Conservation (phyloP, 768 basidiomycete species). For the Sistotremastrum suecicum region DNA sequence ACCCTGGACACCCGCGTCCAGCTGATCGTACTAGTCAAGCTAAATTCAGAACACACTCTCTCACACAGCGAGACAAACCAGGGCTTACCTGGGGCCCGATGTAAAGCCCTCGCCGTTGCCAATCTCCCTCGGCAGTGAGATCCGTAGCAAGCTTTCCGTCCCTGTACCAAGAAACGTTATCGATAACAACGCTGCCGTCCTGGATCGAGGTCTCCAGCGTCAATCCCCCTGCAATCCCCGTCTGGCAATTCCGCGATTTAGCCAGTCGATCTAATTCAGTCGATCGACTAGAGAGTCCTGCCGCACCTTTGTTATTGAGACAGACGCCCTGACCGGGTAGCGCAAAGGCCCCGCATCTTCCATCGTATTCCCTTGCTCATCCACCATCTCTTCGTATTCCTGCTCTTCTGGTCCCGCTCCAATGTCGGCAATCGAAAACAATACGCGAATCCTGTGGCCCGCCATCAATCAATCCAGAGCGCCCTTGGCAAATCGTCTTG, state of each 20-base stretch:
- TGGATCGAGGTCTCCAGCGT: constrained; percentile 68
- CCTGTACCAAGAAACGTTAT: constrained; percentile 78
- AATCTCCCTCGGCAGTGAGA: constrained; percentile 80
- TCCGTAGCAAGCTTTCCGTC: constrained; percentile 61
- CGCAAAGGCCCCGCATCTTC: constrained; percentile 23
- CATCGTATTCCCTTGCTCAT: constrained; percentile 24
- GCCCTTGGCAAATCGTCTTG: not conserved
- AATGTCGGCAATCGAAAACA: constrained; percentile 89
- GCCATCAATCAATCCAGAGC: not conserved
- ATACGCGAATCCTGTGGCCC: constrained; percentile 55
- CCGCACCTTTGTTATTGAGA: constrained; percentile 74
- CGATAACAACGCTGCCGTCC: constrained; percentile 70
- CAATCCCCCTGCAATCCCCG: constrained; percentile 45
- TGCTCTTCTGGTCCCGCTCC: constrained; percentile 22
- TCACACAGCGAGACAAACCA: not conserved
- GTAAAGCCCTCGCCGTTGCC: constrained; percentile 84
- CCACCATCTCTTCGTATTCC: constrained; percentile 17
- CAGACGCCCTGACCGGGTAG: constrained; percentile 65
- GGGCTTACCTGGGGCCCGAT: constrained; percentile 69
- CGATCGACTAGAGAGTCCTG: not conserved
- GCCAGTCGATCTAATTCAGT: not conserved
- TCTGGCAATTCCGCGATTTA: constrained; percentile 20
- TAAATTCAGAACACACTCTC: not conserved
- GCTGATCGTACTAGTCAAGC: constrained; percentile 60
- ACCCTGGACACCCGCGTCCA: constrained; percentile 78